These are phyloP conservation scores for Isatis tinctoria DNA, from an alignment of 345 rosid species.

Conservation along the genomic window DNA sequence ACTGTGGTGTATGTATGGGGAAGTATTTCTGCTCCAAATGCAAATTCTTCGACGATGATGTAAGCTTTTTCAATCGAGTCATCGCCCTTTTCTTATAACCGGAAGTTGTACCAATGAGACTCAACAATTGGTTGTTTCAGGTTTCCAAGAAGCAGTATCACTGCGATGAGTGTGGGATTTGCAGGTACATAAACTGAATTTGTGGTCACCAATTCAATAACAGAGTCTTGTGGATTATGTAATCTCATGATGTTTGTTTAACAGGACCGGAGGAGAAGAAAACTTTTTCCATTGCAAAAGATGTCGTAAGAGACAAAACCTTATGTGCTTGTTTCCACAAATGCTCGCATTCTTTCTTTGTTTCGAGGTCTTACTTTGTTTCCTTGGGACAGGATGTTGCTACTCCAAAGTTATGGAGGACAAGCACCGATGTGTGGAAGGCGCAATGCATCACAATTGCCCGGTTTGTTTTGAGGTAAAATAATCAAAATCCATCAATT, in stretches of 20 bases:
- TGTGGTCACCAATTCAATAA: background rate
- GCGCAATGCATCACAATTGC: slow-evolving; percentile 70
- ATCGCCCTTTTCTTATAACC: background rate
- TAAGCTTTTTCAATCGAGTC: slow-evolving; percentile 23
- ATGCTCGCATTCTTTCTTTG: background rate
- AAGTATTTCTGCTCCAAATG: slow-evolving; percentile 63
- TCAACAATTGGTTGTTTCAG: slow-evolving; percentile 29
- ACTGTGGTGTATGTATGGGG: slow-evolving; percentile 75
- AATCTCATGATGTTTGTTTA: slow-evolving; percentile 2
- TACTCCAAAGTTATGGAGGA: slow-evolving; percentile 46
- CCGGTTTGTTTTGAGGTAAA: slow-evolving; percentile 66
- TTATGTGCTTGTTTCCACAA: background rate
- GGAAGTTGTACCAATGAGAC: background rate
- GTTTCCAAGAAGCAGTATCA: slow-evolving; percentile 54
- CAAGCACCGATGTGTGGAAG: slow-evolving; percentile 59
- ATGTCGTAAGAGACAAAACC: slow-evolving; percentile 42
- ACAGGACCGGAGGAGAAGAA: slow-evolving; percentile 55
- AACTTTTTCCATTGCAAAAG: slow-evolving; percentile 54
- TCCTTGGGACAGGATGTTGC: slow-evolving; percentile 50
- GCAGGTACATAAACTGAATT: slow-evolving; percentile 34
- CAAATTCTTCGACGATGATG: slow-evolving; percentile 77
- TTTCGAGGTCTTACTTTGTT: background rate
- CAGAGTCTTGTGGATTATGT: background rate
- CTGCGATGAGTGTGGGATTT: slow-evolving; percentile 58
- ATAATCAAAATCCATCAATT: background rate